Evolutionary conservation across 2,329 filamentous ascomycete genomes (phyloP).

Genomic region (Pseudonectria buxi): DNA sequence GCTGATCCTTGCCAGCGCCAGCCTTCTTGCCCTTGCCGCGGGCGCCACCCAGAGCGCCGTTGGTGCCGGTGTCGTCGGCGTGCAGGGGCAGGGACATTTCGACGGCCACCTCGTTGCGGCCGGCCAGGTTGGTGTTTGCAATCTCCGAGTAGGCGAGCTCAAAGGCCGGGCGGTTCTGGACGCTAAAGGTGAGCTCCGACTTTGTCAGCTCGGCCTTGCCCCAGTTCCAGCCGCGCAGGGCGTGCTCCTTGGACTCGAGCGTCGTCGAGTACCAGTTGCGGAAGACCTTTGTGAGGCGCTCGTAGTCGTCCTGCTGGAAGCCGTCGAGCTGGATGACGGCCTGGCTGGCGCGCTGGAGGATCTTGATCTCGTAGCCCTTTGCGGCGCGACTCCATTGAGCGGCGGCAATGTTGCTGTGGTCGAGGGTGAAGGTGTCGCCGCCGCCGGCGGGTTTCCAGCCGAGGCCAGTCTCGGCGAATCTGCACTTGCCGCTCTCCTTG

Average conservation of each 20-base stretch:
- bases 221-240: slow-evolving; percentile 97
- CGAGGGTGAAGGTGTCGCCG: slow-evolving; percentile 89
- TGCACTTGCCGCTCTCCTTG: slow-evolving; percentile 84
- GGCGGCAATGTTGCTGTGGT: slow-evolving; percentile 73
- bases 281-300: slow-evolving; percentile 85
- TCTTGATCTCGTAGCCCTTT: slow-evolving; percentile 89
- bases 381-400: slow-evolving; percentile 94
- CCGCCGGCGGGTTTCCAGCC: slow-evolving; percentile 89
- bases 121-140: slow-evolving; percentile 93
- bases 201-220: slow-evolving; percentile 96
- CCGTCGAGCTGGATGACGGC: slow-evolving; percentile 91
- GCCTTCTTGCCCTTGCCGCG: slow-evolving; percentile 79
- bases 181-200: slow-evolving; percentile 90
- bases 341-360: slow-evolving; percentile 68
- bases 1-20: slow-evolving; percentile 80
- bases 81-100: slow-evolving; percentile 78
- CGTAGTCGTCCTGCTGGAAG: slow-evolving; percentile 90
- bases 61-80: slow-evolving; percentile 64
- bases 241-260: slow-evolving; percentile 88
- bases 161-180: slow-evolving; percentile 93
- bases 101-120: slow-evolving; percentile 94
- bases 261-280: slow-evolving; percentile 97
- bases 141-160: slow-evolving; percentile 97
- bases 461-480: slow-evolving; percentile 88
- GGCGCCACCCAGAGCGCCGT: slow-evolving; percentile 67